phyloP scores from a whole-genome alignment of 2,329 filamentous ascomycete species.

The Botrytis cinerea region DNA sequence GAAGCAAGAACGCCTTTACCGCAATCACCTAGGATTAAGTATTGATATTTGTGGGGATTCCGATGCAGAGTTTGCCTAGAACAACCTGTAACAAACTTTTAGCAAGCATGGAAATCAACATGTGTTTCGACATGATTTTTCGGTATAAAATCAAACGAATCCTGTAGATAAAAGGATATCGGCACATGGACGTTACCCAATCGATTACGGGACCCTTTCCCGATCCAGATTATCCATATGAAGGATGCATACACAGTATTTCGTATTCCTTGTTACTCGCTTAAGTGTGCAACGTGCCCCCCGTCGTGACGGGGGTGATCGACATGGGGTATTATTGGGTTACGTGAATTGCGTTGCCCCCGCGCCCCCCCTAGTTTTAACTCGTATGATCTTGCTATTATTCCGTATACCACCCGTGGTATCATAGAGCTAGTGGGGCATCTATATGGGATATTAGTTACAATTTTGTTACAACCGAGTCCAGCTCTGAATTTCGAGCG shows the following conservation, averaged over 20 bases:
- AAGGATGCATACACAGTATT: neutral
- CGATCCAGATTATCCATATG: neutral
- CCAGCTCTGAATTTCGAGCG: neutral
- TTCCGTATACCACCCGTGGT: neutral
- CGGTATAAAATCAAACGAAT: neutral
- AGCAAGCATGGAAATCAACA: neutral
- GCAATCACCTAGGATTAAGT: conserved; percentile 4
- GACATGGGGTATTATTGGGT: neutral
- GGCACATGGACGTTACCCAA: conserved; percentile 8
- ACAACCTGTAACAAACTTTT: neutral
- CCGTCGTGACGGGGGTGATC: neutral
- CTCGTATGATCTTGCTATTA: neutral
- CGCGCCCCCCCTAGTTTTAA: neutral
- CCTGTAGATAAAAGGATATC: neutral
- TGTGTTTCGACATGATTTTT: neutral
- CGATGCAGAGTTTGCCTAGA: neutral
- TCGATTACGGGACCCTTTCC: conserved; percentile 2
- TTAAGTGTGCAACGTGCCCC: neutral
- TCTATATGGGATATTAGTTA: neutral
- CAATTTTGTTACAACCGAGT: neutral
- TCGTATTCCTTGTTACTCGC: conserved; percentile 1
- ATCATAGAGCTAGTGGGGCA: neutral
- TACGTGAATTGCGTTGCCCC: neutral
- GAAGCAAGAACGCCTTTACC: conserved; percentile 10
- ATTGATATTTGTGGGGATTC: conserved; percentile 14